Conservation (phyloP, 1,139 yeast species). For the Protomyces gravidus region DNA sequence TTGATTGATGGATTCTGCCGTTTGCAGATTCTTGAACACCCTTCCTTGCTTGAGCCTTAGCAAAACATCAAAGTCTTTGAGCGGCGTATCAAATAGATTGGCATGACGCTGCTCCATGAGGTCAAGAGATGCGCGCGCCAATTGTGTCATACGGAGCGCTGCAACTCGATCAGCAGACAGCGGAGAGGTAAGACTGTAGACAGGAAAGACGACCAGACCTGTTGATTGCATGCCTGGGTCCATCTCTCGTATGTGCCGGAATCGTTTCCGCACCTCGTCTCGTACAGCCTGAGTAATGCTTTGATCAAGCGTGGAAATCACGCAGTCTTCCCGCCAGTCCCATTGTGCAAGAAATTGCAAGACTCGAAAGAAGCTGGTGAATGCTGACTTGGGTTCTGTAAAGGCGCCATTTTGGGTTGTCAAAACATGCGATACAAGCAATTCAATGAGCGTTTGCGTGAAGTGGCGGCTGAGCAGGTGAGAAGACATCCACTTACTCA, state of each 20-base stretch:
- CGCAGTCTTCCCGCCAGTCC: constrained; percentile 91
- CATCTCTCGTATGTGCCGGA: constrained; percentile 77
- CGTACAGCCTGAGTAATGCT: constrained; percentile 60
- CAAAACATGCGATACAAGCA: constrained; percentile 77
- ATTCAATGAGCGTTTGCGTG: constrained; percentile 72
- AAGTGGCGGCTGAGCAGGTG: constrained; percentile 57
- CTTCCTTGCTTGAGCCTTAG: constrained; percentile 50
- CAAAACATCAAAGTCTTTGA: constrained; percentile 77
- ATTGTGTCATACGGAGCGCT: constrained; percentile 80
- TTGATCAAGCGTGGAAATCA: constrained; percentile 53
- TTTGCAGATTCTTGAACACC: constrained; percentile 37
- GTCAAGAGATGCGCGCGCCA: constrained; percentile 69
- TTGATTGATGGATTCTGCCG: neutral
- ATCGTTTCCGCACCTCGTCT: constrained; percentile 58
- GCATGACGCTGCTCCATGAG: constrained; percentile 40
- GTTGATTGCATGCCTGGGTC: constrained; percentile 28
- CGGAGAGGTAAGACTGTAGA: constrained; percentile 75
- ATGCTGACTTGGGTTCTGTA: constrained; percentile 54
- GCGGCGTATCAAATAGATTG: constrained; percentile 64
- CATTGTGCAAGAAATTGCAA: constrained; percentile 68
- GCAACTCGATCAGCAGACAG: constrained; percentile 67
- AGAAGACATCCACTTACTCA: constrained; percentile 81
- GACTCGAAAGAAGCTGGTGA: constrained; percentile 74
- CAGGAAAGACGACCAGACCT: constrained; percentile 40
- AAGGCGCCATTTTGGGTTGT: constrained; percentile 40